Base-by-base conservation (phyloP, 2,329 filamentous ascomycete species). In the Paramyrothecium roridum region DNA sequence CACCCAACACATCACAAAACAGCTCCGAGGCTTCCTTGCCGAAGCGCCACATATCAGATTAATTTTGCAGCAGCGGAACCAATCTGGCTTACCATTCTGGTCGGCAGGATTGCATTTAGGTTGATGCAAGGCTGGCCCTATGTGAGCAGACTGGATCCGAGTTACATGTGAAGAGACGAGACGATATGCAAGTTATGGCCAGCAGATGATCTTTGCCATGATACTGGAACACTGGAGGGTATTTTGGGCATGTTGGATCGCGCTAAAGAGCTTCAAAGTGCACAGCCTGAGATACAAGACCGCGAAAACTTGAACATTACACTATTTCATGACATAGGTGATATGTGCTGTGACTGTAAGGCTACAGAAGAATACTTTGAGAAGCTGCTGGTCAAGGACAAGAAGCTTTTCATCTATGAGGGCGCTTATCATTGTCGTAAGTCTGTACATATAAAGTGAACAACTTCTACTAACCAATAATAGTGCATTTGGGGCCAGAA, bases 1-100 rank as follows among this genome's bases (percentile, higher is more conserved):
- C n/a, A n/a, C 45, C 45, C 11, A 47, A 21, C 45, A 47, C n/a
- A 19, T 47, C n/a, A 47, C 45, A 47, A 47, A 21, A 47, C 45
- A 47, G n/a, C 11, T 47, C 20, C 45, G 45, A 47, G 45, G 45
- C 20, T 47, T 47, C 19, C 45, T 47, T 21, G 45, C 45, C 45
- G 45, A 47, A 21, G 45, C 45, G 45, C 45, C 45, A 47, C 45
- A 47, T 47, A 47, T 47, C 45, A 47, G 45, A 47, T 47, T 47
- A 21, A n/a, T n/a, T 47, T 11, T 47, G 33, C 33, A 37, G 33
- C 33, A 37, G 20, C 16, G 11, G 45, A 47, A n/a, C 45, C 45
- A 47, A 11, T n/a, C 45, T 47, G 45, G 45, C 8, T 47, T 17
- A 47, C 45, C 20, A n/a, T 47, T 47, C n/a, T 47, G 45, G 45